Evolutionary conservation across 164 flowering plant species (phyloP).

Genomic region (Buxus sempervirens): DNA sequence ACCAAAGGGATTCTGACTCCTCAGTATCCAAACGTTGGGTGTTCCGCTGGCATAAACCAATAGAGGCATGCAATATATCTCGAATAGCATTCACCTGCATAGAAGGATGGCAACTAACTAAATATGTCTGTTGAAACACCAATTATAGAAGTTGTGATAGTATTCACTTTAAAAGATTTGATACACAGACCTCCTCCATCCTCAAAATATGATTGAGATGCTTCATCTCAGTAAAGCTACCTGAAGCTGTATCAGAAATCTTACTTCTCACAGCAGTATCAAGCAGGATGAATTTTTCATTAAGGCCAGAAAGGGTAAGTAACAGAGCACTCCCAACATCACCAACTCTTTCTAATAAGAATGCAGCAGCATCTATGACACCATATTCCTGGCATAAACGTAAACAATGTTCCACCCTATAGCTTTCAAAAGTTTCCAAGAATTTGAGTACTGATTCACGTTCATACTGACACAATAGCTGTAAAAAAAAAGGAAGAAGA

Average conservation of each 20-base stretch:
- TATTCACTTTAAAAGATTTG: background rate
- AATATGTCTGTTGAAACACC: background rate
- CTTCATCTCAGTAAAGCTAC: constrained; percentile 26
- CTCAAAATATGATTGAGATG: constrained; percentile 32
- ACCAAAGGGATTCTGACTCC: constrained; percentile 89
- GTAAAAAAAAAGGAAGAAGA: constrained; percentile 34
- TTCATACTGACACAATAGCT: constrained; percentile 88
- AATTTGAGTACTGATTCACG: constrained; percentile 79
- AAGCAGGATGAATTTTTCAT: constrained; percentile 58
- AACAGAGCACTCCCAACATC: constrained; percentile 90
- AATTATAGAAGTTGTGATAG: background rate
- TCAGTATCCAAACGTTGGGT: constrained; percentile 76
- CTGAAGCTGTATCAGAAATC: constrained; percentile 21
- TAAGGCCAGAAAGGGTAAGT: constrained; percentile 66
- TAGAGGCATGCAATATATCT: constrained; percentile 58
- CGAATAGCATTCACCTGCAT: constrained; percentile 55
- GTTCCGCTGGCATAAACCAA: constrained; percentile 89
- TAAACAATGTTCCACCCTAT: constrained; percentile 84
- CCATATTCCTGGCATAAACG: constrained; percentile 87
- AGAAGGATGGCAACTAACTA: constrained; percentile 2
- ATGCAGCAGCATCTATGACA: constrained; percentile 87
- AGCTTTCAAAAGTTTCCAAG: constrained; percentile 88
- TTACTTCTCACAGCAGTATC: constrained; percentile 40
- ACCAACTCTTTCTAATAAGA: constrained; percentile 92
- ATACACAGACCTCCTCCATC: constrained; percentile 58